phyloP scores from a whole-genome alignment of 2,329 filamentous ascomycete genomes.

The Cladosporium oxysporum region DNA sequence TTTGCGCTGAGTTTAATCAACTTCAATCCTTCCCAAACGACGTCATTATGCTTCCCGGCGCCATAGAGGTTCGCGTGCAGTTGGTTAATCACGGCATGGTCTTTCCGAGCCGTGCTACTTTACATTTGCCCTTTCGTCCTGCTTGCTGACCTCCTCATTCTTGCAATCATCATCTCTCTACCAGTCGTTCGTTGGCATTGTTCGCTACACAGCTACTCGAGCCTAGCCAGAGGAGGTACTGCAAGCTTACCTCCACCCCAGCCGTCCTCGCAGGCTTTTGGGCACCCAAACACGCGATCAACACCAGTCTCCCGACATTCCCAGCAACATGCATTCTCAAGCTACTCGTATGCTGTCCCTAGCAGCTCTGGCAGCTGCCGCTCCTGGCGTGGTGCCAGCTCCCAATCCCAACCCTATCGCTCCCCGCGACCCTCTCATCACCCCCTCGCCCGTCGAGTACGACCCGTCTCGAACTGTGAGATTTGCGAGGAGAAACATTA shows the following conservation, averaged over 20 bases:
- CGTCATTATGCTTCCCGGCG: constrained; percentile 11
- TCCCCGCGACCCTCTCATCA: constrained; percentile 48
- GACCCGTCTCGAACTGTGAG: constrained; percentile 45
- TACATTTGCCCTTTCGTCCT: neutral
- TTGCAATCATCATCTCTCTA: neutral
- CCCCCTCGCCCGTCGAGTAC: constrained; percentile 47
- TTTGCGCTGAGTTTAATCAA: constrained; percentile 12
- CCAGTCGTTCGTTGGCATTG: constrained; percentile 1
- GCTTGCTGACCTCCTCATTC: neutral
- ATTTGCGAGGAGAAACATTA: constrained; percentile 51
- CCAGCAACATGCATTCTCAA: constrained; percentile 7
- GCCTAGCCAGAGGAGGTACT: neutral
- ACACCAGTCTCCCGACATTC: neutral
- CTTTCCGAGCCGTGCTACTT: neutral
- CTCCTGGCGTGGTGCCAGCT: constrained; percentile 23
- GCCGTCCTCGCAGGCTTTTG: neutral
- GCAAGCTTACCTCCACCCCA: neutral
- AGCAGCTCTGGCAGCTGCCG: constrained; percentile 28
- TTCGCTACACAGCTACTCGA: constrained; percentile 1
- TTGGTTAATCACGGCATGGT: neutral
- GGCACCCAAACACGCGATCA: neutral
- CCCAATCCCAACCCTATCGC: constrained; percentile 21
- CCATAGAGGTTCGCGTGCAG: neutral
- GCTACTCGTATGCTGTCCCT: constrained; percentile 25
- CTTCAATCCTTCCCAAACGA: neutral